These are phyloP conservation scores for Rauvolfia tetraphylla DNA, from an alignment of 257 asterid genomes.

Conservation along the genomic window DNA sequence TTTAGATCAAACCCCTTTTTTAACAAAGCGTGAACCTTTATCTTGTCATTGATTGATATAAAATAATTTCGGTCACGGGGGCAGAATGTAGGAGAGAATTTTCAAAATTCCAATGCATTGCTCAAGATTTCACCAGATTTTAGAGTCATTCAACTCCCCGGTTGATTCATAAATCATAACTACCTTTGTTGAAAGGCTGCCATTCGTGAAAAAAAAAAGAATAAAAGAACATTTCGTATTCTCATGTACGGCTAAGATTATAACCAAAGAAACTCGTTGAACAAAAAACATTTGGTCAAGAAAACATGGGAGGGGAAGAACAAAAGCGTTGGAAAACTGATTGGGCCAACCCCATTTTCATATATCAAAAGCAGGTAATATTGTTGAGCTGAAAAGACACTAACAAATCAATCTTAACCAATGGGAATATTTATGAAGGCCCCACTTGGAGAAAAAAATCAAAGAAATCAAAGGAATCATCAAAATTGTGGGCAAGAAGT, in stretches of 20 bases:
- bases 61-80: no score
- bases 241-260: background rate
- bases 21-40: no score
- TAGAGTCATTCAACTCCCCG: background rate
- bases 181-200: background rate
- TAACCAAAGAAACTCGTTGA: background rate
- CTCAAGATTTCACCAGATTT: background rate
- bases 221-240: background rate
- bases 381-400: constrained; percentile 36
- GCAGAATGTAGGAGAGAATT: no score
- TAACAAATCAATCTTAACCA: constrained; percentile 26
- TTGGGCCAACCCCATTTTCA: constrained; percentile 8
- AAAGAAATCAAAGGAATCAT: constrained; percentile 16
- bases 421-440: constrained; percentile 10
- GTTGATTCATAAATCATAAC: background rate
- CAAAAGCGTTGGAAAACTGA: background rate
- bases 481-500: constrained; percentile 23
- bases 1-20: no score
- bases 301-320: constrained; percentile 6
- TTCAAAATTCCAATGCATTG: background rate
- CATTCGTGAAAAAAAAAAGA: background rate
- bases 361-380: constrained; percentile 33
- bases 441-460: constrained; percentile 8
- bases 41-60: no score
- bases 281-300: constrained; percentile 12